Evolutionary conservation across 495 filamentous ascomycete species (phyloP), one percentile per base, ranked within the genome.

Genomic region (Tuber microsphaerosporum): DNA sequence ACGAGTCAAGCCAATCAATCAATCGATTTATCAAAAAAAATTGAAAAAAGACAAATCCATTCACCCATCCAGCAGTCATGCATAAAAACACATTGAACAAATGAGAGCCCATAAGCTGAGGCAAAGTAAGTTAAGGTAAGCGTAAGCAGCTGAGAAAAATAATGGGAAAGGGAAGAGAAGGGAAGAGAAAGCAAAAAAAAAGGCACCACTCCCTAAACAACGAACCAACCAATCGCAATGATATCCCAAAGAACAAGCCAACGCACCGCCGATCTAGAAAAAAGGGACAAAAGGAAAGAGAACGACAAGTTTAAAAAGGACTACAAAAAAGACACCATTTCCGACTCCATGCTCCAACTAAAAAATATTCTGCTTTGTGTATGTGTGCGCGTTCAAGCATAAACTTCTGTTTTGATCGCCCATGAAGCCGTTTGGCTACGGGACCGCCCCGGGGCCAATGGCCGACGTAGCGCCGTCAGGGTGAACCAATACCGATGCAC

Each of bases 401-500:
- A 75, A 71, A 76, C 68, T 41, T 61, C 71, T 56, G 71, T 61
- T 68, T 75, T 68, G 17, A 75, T 75, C 76, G 42, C 75, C 77
- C 17, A 80, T 76, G 71, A 77, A 76, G 61, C 73, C 77, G 46
- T 74, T 19, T 2, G 43, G 39, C 17, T 71, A 41, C 5, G 16
- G 70, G 71, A 70, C 69, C 73, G 19, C 71, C 69, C 17, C 70
- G 69, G 70, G 70, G 22, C 34, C 31, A 68, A 80, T 45, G 65
- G 70, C 70, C 22, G 79, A 81, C 44, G 80, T 70, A 51, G 68
- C 72, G 43, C 76, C 79, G 46, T 80, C 80, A 16, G 80, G 80
- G 68, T 81, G 80, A 71, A 81, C 80, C 39, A 79, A 71, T 42
- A 81, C 80, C 16, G 75, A 76, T 42, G 80, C 79, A 16, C 80